A percentile compares a stretch with the other conserved stretches of the same genome.
phyloP scores from a whole-genome alignment of 2,329 filamentous ascomycete species.

The Curvularia hawaiiensis region DNA sequence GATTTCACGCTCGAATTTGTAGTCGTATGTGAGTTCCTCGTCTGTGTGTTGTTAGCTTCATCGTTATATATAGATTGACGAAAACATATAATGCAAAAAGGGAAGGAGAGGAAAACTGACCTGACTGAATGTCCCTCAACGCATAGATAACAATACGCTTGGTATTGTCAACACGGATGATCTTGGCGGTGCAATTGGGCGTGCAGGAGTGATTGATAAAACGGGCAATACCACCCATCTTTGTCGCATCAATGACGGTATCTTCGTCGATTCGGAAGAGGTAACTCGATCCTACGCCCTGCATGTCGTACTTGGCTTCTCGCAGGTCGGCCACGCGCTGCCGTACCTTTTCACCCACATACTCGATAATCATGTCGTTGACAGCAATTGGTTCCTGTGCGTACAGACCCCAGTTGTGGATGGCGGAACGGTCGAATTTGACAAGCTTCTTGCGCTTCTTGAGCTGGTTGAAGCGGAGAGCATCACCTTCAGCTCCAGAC shows the following conservation, averaged over 20 bases:
- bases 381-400: conserved; percentile 96
- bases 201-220: conserved; percentile 99
- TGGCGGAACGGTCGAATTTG: conserved; percentile 95
- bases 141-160: conserved; percentile 99
- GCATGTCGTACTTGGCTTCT: conserved; percentile 89
- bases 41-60: conserved; percentile 61
- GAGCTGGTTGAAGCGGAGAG: conserved; percentile 96
- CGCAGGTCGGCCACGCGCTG: conserved; percentile 98
- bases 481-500: conserved; percentile 78
- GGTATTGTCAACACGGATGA: conserved; percentile 97
- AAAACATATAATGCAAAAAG: not conserved
- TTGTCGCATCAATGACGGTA: conserved; percentile 96
- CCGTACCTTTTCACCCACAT: conserved; percentile 95
- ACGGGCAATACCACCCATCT: conserved; percentile 95
- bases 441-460: conserved; percentile 99
- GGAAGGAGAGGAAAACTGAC: conserved; percentile 63
- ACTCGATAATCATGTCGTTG: conserved; percentile 99
- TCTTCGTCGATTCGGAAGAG: conserved; percentile 98
- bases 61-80: not conserved
- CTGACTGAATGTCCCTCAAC: conserved; percentile 89
- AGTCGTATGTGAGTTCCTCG: conserved; percentile 99
- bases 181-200: conserved; percentile 98
- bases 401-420: conserved; percentile 98
- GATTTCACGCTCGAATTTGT: conserved; percentile 98
- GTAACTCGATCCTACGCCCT: conserved; percentile 96